Evolutionary conservation across 2,329 filamentous ascomycete species (phyloP), one percentile per base, ranked within the genome.

Genomic region (Huntiella omanensis): DNA sequence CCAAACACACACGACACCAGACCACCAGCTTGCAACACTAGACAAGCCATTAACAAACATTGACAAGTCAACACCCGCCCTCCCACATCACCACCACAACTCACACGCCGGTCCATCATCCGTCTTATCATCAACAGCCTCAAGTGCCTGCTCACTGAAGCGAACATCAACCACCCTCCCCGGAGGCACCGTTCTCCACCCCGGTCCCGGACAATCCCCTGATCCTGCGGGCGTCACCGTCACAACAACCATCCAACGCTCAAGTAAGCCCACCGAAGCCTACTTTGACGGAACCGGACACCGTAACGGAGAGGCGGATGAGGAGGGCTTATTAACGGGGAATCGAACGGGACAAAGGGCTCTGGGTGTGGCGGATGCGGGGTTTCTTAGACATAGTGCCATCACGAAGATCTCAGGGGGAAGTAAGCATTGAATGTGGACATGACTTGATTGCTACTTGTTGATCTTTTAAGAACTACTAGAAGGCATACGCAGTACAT

Each of bases 221-320:
- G 40, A 43, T 3, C 52, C 15, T 41, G 50, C 45, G 51, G 53
- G 49, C 32, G 61, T 63, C 13, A 45, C 62, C 33, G 57, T 62
- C 15, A 62, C 61, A n/a, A 64, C 60, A 4, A 61, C 60, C 4
- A 62, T 62, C 47, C 53, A 58, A 50, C 54, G 58, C 22, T 59
- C 62, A 43, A 59, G 54, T 49, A 54, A 55, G n/a, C 56, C 56
- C 1, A 54, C 49, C 17, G 52, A 51, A 13, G 45, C 44, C 6
- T 50, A 40, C 19, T 45, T 47, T 22, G 40, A 47, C 11, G 42
- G 42, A 5, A 7, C 22, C 6, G 22, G 22, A 7, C 22, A 7
- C 3, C 22, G 22, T 28, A 3, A 2, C 2, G 22, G 22, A 7
- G 15, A 16, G 5, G 46, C 33, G 3, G 48, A 50, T 16, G 36